A percentile compares a stretch with the other conserved stretches of the same genome.
Evolutionary conservation across 768 basidiomycete species (phyloP).

Genomic region (Crucibulum laeve): DNA sequence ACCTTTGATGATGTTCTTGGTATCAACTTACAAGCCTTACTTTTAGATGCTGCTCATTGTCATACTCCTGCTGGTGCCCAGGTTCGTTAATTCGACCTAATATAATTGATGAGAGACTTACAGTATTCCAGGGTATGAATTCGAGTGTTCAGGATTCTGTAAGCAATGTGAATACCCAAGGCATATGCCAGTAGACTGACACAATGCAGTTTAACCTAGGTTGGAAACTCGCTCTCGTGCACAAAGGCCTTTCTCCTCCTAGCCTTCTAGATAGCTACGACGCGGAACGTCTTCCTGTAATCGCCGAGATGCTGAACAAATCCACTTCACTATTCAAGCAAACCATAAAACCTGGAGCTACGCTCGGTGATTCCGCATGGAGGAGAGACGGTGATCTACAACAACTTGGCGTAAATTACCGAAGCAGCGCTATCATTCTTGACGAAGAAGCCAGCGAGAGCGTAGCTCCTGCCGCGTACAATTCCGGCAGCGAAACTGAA

Average conservation of each 20-base stretch:
- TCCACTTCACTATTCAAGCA: constrained; percentile 18
- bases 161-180: too few species aligned
- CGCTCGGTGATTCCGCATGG: constrained; percentile 1
- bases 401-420: constrained; percentile 51
- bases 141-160: constrained; percentile 24
- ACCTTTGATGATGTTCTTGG: too few species aligned
- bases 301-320: constrained; percentile 28
- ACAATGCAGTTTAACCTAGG: constrained; percentile 27
- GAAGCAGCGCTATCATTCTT: constrained; percentile 42
- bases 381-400: constrained; percentile 19
- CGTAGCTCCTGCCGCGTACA: constrained; percentile 7
- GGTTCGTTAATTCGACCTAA: constrained; percentile 6
- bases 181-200: too few species aligned
- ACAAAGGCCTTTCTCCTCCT: constrained; percentile 13
- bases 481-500: constrained; percentile 9
- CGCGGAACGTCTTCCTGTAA: constrained; percentile 28
- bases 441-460: constrained; percentile 25
- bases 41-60: constrained; percentile 25
- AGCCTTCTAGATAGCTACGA: constrained; percentile 22
- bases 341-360: constrained; percentile 9
- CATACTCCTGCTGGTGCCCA: constrained; percentile 28
- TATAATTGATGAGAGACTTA: not conserved
- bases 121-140: constrained; percentile 22
- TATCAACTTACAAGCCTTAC: not conserved
- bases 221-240: constrained; percentile 26